phyloP scores from a whole-genome alignment of 495 filamentous ascomycete genomes.

The Hyphodiscus hymeniophilus region DNA sequence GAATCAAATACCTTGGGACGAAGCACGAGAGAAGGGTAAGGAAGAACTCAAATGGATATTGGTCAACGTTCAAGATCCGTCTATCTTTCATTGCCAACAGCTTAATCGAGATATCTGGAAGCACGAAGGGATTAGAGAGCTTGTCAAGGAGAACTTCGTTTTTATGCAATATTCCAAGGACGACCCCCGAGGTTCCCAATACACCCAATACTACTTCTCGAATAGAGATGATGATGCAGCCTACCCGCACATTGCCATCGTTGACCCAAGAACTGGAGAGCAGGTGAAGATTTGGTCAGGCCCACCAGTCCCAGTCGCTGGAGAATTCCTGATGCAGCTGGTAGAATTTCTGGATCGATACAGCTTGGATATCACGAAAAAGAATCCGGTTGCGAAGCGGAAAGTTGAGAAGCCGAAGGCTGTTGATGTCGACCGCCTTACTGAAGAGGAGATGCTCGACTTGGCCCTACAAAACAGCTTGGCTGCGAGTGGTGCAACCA shows the following conservation, averaged over 20 bases:
- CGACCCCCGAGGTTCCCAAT: constrained; percentile 65
- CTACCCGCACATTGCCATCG: constrained; percentile 91
- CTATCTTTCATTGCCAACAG: constrained; percentile 85
- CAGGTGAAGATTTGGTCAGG: constrained; percentile 96
- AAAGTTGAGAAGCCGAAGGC: constrained; percentile 63
- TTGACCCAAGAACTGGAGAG: constrained; percentile 92
- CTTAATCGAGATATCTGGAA: constrained; percentile 97
- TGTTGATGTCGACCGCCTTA: constrained; percentile 76
- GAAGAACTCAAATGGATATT: constrained; percentile 86
- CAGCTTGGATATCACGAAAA: constrained; percentile 75
- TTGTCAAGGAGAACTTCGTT: constrained; percentile 85
- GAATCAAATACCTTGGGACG: constrained; percentile 62
- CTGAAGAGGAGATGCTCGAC: constrained; percentile 93
- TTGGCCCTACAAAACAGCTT: constrained; percentile 87
- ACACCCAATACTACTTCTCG: constrained; percentile 85
- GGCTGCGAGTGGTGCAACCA: constrained; percentile 28
- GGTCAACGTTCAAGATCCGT: constrained; percentile 88
- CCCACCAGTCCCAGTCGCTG: constrained; percentile 60
- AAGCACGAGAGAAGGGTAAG: constrained; percentile 74
- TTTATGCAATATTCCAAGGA: constrained; percentile 88
- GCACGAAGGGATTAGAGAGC: constrained; percentile 61
- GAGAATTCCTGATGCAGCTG: constrained; percentile 83
- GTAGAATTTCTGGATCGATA: constrained; percentile 96
- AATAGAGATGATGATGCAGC: constrained; percentile 52
- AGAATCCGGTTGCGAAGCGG: constrained; percentile 81